Evolutionary conservation across 2,329 filamentous ascomycete species (phyloP), one percentile per base, ranked within the genome.

Genomic region (Fusarium xyrophilum): DNA sequence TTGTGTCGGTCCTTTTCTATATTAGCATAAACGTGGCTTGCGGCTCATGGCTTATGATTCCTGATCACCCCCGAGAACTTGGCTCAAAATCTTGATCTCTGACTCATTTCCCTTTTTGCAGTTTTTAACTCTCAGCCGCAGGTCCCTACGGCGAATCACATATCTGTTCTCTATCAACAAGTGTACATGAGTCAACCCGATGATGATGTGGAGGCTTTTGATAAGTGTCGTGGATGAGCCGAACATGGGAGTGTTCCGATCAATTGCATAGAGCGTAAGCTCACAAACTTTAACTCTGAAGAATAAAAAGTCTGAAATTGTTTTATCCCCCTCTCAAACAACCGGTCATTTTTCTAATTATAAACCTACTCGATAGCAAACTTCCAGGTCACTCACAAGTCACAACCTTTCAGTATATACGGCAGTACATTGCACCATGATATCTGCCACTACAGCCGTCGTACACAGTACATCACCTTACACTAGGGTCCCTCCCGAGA

Each of bases 91-190:
- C n/a, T 23, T 21, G 10, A 17, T 47, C 21, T 13, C 19, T 15
- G n/a, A 47, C 27, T 2, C 14, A 30, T 5, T 1, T 3, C 6
- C 10, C 7, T 3, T 25, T 27, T 43, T 43, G 27, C 17, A 19
- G 6, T 17, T 15, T 9, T 46, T 7, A 13, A 13, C n/a, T 30
- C 7, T 13, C 7, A 17, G n/a, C 14, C 11, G 23, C 11, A 13
- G n/a, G 3, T 30, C 14, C 7, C 3, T 6, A 17, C 10, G 3
- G n/a, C 27, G 10, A 21, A 47, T 23, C 17, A 4, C 5, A 17
- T 4, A 17, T 12, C 14, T 12, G 2, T 12, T 9, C 5, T 46
- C n/a, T 21, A 12, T 47, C 0, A 2, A 7, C n/a, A 30, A 5
- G 1, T 30, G 10, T 4, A 28, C 13, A 7, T 47, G 14, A 17